These are phyloP conservation scores for Rhodotorula kratochvilovae DNA, from an alignment of 768 basidiomycete genomes.

Conservation along the genomic window DNA sequence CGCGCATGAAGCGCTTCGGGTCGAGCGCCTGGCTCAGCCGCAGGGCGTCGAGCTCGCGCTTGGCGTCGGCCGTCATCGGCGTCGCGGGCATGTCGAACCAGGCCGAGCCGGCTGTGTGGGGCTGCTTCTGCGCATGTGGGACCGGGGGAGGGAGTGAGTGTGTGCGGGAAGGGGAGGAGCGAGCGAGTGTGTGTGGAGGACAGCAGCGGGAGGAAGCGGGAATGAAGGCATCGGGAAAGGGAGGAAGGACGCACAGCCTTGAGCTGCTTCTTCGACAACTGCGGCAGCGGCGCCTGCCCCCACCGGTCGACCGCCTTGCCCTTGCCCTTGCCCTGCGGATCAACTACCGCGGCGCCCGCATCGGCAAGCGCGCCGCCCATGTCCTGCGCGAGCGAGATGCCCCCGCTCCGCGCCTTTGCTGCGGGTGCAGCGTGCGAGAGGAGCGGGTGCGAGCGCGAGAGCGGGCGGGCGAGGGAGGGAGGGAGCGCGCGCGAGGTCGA, in stretches of 20 bases:
- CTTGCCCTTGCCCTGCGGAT: background rate
- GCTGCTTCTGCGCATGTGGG: conserved; percentile 60
- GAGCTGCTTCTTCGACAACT: conserved; percentile 64
- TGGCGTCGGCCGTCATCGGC: conserved; percentile 66
- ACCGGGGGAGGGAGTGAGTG: no score
- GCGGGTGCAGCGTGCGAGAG: conserved; percentile 48
- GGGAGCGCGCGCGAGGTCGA: conserved; percentile 24
- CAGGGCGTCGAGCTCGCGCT: conserved; percentile 82
- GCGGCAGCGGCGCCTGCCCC: conserved; percentile 54
- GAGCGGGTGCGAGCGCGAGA: conserved; percentile 1
- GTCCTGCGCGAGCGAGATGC: conserved; percentile 58
- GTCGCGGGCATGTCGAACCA: conserved; percentile 85
- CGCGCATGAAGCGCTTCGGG: conserved; percentile 80
- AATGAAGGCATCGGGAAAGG: background rate
- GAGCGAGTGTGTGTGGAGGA: background rate
- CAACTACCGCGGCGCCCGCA: no score
- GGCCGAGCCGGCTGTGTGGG: conserved; percentile 66
- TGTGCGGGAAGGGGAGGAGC: no score
- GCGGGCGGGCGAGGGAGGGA: conserved; percentile 21
- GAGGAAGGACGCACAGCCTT: conserved; percentile 58
- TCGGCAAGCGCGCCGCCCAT: conserved; percentile 15
- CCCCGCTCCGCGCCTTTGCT: conserved; percentile 45
- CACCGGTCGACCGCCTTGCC: conserved; percentile 53
- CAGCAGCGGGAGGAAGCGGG: background rate
- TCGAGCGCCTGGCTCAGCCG: conserved; percentile 82